Conservation (phyloP, 108 stramenopile species). For the Fistulifera solaris region DNA sequence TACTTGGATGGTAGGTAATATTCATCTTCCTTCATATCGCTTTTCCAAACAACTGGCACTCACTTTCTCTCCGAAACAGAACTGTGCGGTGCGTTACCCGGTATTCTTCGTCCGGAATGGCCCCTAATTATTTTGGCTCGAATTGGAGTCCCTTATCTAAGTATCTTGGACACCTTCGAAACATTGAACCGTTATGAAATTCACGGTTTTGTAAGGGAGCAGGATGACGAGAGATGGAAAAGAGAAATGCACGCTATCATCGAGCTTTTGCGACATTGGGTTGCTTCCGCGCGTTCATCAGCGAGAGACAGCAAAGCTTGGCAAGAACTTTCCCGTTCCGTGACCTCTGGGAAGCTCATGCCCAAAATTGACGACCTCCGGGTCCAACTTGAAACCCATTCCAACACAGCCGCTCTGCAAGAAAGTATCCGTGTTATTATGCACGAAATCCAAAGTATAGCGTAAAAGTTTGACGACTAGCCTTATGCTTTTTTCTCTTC, state of each 20-base stretch:
- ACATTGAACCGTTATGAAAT: conserved; percentile 13
- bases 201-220: neutral
- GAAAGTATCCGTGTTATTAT: too few relatives aligned
- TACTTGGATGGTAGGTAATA: conserved; percentile 55
- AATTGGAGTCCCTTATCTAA: conserved; percentile 49
- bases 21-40: conserved; percentile 3
- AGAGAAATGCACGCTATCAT: neutral
- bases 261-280: conserved; percentile 1
- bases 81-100: conserved; percentile 9
- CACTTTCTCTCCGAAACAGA: conserved; percentile 5
- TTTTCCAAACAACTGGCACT: conserved; percentile 6
- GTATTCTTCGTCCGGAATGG: conserved; percentile 34
- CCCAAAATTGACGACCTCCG: conserved; percentile 3
- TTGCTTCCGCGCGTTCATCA: neutral
- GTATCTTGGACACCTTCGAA: conserved; percentile 19
- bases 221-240: neutral
- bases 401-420: too few relatives aligned
- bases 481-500: too few relatives aligned
- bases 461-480: too few relatives aligned
- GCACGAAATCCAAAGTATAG: too few relatives aligned
- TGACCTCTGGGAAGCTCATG: neutral
- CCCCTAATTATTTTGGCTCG: conserved; percentile 44
- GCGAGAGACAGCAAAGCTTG: neutral
- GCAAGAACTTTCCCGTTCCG: conserved; percentile 8
- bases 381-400: neutral